Conservation (phyloP, 2,329 filamentous ascomycete species). For the Sporothrix dimorphospora region DNA sequence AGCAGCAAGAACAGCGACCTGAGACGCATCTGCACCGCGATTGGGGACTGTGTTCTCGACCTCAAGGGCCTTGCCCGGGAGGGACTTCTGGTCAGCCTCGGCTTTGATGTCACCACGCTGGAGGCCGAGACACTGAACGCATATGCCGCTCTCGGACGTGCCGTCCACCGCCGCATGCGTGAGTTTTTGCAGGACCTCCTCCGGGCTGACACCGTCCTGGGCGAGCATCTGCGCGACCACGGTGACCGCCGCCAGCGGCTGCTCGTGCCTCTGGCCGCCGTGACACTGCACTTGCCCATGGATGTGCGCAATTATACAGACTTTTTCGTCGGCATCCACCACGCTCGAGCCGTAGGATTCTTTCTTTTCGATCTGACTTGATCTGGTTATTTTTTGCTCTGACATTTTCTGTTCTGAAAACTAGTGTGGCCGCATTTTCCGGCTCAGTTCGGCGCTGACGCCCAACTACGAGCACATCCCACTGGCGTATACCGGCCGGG, state of each 20-base stretch:
- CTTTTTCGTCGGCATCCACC: constrained; percentile 19
- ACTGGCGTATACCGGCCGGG: constrained; percentile 78
- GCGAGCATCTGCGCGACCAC: constrained; percentile 1
- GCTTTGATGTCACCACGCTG: background rate
- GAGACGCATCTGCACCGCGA: background rate
- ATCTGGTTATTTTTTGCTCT: background rate
- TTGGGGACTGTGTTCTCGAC: constrained; percentile 10
- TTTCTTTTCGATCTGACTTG: constrained; percentile 3
- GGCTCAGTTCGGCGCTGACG: constrained; percentile 59
- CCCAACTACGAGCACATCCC: constrained; percentile 82
- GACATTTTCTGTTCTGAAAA: constrained; percentile 8
- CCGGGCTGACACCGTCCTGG: background rate
- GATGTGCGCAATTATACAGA: constrained; percentile 18
- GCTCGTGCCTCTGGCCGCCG: background rate
- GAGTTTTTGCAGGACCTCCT: constrained; percentile 13
- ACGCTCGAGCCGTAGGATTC: background rate
- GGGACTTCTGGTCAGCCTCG: constrained; percentile 33
- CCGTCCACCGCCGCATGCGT: constrained; percentile 8
- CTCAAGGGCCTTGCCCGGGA: constrained; percentile 19
- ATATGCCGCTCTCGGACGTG: constrained; percentile 20
- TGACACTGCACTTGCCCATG: constrained; percentile 17
- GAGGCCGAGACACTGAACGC: constrained; percentile 7
- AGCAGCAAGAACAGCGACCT: background rate
- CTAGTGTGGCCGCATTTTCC: constrained; percentile 8
- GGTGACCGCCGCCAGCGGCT: background rate